phyloP scores from a whole-genome alignment of 495 filamentous ascomycete genomes.

The Articulospora tetracladia region DNA sequence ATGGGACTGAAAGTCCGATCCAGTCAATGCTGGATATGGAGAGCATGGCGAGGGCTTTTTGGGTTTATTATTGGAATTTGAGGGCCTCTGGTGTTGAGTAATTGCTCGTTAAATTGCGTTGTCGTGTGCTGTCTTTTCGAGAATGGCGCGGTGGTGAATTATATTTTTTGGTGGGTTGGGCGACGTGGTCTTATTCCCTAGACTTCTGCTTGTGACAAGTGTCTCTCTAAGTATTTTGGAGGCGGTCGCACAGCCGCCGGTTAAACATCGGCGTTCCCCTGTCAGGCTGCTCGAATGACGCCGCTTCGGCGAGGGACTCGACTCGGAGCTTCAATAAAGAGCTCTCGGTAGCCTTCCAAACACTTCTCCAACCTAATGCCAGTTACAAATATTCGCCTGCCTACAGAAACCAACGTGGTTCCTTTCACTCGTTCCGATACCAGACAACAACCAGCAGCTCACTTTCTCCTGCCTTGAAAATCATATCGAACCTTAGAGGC shows the following conservation, averaged over 20 bases:
- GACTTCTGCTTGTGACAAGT: background rate
- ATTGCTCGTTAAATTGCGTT: background rate
- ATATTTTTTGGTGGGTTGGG: background rate
- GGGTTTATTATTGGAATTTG: background rate
- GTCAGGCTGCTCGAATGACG: conserved; percentile 2
- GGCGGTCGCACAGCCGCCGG: background rate
- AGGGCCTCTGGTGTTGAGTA: background rate
- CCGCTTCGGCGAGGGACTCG: background rate
- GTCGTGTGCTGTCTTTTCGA: background rate
- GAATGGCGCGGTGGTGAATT: background rate
- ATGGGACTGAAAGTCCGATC: conserved; percentile 72
- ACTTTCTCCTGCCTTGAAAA: background rate
- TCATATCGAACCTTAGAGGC: no score
- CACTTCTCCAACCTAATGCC: conserved; percentile 2
- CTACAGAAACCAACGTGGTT: no score
- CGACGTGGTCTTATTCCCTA: background rate
- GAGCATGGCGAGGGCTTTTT: background rate
- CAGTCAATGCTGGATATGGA: conserved; percentile 67
- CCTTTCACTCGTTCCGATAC: no score
- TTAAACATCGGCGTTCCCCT: background rate
- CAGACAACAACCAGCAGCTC: background rate
- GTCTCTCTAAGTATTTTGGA: background rate
- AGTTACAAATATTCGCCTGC: background rate
- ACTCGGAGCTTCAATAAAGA: background rate
- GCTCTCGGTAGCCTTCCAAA: conserved; percentile 12